Base-by-base conservation (phyloP, 768 basidiomycete species). In the Boletales sp. region DNA sequence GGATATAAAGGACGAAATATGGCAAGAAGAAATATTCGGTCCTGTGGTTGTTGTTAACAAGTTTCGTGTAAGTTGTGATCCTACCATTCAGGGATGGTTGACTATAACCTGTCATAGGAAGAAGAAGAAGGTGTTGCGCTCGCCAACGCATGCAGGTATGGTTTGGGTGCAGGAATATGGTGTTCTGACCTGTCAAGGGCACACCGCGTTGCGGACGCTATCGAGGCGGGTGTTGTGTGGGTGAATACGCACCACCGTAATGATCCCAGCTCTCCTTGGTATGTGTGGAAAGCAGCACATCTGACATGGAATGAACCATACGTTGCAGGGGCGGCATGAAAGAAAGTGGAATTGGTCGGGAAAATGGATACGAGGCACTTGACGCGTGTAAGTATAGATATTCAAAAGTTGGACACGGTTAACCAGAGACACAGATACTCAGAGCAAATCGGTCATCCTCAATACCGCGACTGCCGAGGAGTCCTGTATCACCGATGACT, bases 261-360 rank as follows among this genome's bases (percentile, higher is more conserved):
- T 58, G 90, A 93, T 61, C 91, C 91, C 8, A 87, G 86, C 55
- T 90, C 87, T 31, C 90, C 91, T 36, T 94, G 91, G 90, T 89
- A 42, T 30, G 56, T 58, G 45, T 48, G 34, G 17, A 36, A 39
- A 19, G 5, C 38, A 18, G 21, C 8, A 32, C 15, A 28, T 42
- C 8, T 17, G 25, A 30, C 21, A 21, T 40, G 41, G 25, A 12
- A 43, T 41, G 39, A 64, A 60, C n/a, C 6, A 9, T 28, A 30
- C 18, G 33, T 41, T n/a, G 28, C 53, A 87, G 87, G 88, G 90
- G 90, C 17, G 90, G 90, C 7, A 88, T 91, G 88, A 91, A 92
- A 64, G 85, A 87, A 56, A 92, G 90, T 58, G 90, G 90, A 2
- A 85, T 90, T 46, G 90, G 91, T 6, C 70, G 91, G 50, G 91